Percentiles rank a stretch among this genome's conserved stretches.
phyloP scores from a whole-genome alignment of 768 basidiomycete species.

The Hortiboletus campestris region DNA sequence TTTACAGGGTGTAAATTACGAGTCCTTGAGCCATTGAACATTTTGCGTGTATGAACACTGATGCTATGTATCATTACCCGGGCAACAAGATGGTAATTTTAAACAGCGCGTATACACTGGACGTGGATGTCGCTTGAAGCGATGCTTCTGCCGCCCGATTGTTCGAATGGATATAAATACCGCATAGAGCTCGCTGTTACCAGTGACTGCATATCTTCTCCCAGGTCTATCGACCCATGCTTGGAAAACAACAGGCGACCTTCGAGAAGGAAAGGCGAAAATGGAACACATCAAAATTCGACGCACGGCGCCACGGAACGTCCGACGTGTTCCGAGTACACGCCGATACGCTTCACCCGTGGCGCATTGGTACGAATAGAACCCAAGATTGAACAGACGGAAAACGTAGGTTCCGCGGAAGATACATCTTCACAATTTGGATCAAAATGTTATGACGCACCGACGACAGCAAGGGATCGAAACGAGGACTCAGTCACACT shows the following conservation, averaged over 20 bases:
- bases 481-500: neutral
- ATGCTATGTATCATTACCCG: conserved; percentile 19
- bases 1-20: conserved; percentile 37
- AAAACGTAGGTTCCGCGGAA: too few relatives aligned
- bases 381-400: too few relatives aligned
- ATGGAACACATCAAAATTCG: neutral
- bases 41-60: conserved; percentile 21
- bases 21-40: conserved; percentile 1
- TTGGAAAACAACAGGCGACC: neutral
- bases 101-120: neutral
- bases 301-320: too few relatives aligned
- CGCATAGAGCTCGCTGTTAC: neutral
- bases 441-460: neutral
- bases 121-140: neutral
- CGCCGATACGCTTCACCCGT: too few relatives aligned
- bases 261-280: neutral
- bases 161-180: neutral
- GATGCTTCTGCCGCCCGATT: neutral
- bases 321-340: too few relatives aligned
- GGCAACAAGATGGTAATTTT: conserved; percentile 4
- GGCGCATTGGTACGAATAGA: too few relatives aligned
- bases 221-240: neutral
- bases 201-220: neutral
- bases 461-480: neutral
- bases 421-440: neutral